A percentile compares a stretch with the other conserved stretches of the same genome.
phyloP scores from a whole-genome alignment of 2,329 filamentous ascomycete genomes.

The Cucurbitaria berberidis region DNA sequence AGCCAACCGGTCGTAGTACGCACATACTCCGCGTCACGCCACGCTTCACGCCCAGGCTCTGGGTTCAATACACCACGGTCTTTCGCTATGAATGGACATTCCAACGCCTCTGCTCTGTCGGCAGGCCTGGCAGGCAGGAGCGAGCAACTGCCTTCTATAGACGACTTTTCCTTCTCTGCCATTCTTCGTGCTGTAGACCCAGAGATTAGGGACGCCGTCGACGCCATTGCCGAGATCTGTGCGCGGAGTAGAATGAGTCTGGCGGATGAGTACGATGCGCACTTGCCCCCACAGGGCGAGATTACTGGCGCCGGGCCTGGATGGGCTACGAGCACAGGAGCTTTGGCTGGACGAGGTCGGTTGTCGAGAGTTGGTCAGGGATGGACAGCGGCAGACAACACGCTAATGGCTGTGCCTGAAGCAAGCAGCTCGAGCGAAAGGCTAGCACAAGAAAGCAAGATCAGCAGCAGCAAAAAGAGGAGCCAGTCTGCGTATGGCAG shows the following conservation, averaged over 20 bases:
- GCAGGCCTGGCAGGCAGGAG: conserved; percentile 36
- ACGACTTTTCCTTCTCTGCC: conserved; percentile 62
- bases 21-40: conserved; percentile 47
- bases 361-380: conserved; percentile 41
- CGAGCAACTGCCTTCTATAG: conserved; percentile 52
- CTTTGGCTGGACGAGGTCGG: conserved; percentile 39
- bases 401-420: conserved; percentile 56
- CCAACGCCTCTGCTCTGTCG: conserved; percentile 36
- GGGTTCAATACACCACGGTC: conserved; percentile 42
- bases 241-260: conserved; percentile 66
- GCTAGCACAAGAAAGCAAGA: conserved; percentile 39
- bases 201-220: conserved; percentile 63
- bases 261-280: conserved; percentile 67
- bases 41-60: conserved; percentile 43
- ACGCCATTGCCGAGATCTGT: conserved; percentile 68
- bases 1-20: conserved; percentile 54
- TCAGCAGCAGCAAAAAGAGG: conserved; percentile 34
- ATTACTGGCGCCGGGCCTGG: conserved; percentile 49
- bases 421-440: conserved; percentile 55
- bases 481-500: conserved; percentile 48
- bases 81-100: conserved; percentile 38
- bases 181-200: conserved; percentile 64
- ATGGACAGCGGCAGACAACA: conserved; percentile 47
- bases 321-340: conserved; percentile 38
- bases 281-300: conserved; percentile 66